These are phyloP conservation scores for Pythium pectinolyticum DNA, from an alignment of 352 stramenopile species.

Conservation along the genomic window DNA sequence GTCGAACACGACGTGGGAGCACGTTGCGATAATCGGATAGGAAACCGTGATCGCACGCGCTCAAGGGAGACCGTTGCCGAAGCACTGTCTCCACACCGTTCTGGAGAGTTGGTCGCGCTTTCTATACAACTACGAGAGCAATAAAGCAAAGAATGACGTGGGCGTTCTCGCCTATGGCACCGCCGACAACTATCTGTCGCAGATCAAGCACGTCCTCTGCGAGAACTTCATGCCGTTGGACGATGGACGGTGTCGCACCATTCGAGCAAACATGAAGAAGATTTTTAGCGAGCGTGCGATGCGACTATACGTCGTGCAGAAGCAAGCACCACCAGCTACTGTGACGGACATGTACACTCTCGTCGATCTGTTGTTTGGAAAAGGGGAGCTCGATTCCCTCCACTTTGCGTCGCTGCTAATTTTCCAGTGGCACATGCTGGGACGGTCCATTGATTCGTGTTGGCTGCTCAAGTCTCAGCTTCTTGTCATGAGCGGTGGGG, in stretches of 20 bases:
- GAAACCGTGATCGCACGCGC: not conserved
- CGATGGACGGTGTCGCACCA: not conserved
- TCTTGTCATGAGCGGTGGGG: not conserved
- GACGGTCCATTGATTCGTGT: not conserved
- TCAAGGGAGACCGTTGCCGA: not conserved
- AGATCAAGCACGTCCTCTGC: not conserved
- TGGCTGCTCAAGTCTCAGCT: not conserved
- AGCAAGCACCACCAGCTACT: not conserved
- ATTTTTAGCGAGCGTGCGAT: not conserved
- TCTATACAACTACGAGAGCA: not conserved
- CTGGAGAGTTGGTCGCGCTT: not conserved
- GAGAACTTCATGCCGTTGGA: not conserved
- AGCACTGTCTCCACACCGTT: not conserved
- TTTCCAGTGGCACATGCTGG: not conserved
- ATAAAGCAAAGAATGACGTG: not conserved
- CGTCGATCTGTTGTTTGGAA: not conserved
- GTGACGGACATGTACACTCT: not conserved
- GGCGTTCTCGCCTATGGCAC: not conserved
- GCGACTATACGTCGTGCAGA: not conserved
- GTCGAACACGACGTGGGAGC: not conserved
- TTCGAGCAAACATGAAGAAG: not conserved
- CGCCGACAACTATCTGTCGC: not conserved
- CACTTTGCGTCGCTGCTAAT: not conserved
- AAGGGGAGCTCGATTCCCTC: not conserved
- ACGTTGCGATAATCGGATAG: not conserved